Conservation (phyloP, 2,329 filamentous ascomycete species). For the Aspergillus hiratsukae region DNA sequence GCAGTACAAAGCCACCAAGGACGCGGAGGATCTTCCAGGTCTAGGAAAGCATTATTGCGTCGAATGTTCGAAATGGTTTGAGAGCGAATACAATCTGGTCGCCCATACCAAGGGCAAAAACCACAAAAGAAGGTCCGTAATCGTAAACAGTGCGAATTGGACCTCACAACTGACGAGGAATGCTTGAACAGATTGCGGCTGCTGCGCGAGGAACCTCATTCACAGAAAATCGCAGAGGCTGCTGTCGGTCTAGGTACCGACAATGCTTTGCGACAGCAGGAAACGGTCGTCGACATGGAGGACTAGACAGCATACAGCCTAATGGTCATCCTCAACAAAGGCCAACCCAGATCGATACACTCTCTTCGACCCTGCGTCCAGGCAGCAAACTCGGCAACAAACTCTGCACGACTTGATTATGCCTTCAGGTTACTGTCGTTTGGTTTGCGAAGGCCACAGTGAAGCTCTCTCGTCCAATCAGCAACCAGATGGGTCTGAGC, state of each 20-base stretch:
- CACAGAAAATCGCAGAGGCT: constrained; percentile 79
- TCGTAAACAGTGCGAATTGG: constrained; percentile 4
- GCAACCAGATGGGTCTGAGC: constrained; percentile 5
- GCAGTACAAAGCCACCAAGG: constrained; percentile 73
- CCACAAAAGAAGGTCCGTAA: constrained; percentile 75
- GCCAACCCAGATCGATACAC: not conserved
- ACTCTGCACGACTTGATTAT: not conserved
- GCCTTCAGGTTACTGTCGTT: constrained; percentile 11
- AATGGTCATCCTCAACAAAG: not conserved
- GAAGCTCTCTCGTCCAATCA: constrained; percentile 16
- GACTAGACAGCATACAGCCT: constrained; percentile 18
- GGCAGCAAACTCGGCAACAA: not conserved
- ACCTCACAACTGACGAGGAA: constrained; percentile 4
- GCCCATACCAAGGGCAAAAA: constrained; percentile 82
- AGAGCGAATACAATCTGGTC: constrained; percentile 70
- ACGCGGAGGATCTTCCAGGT: constrained; percentile 79
- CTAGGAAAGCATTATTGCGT: constrained; percentile 83
- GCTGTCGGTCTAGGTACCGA: constrained; percentile 68
- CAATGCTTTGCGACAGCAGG: constrained; percentile 51
- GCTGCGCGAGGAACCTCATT: constrained; percentile 78
- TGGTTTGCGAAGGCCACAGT: constrained; percentile 1
- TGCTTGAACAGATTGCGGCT: constrained; percentile 62
- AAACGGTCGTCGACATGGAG: constrained; percentile 40
- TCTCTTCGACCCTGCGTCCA: not conserved
- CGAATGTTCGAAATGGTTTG: constrained; percentile 95